A percentile compares a stretch with the other conserved stretches of the same genome.
Conservation (phyloP, 2,329 filamentous ascomycete species). For the Daldinia sp. region DNA sequence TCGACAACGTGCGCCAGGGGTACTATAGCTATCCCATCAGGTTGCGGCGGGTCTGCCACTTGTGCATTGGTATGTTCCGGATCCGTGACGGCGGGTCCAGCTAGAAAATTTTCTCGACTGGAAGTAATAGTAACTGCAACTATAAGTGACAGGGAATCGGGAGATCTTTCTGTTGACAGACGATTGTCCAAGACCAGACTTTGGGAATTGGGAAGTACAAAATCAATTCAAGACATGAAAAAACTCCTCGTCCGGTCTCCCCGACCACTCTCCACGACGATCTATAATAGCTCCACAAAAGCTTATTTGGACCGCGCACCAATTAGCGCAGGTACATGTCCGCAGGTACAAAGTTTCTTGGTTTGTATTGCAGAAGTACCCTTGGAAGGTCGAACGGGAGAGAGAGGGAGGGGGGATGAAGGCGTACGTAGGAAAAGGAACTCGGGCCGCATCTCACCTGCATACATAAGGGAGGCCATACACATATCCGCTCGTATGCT, state of each 20-base stretch:
- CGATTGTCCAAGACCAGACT: slow-evolving; percentile 15
- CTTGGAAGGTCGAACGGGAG: slow-evolving; percentile 1
- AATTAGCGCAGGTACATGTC: slow-evolving; percentile 28
- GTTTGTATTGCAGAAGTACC: slow-evolving; percentile 3
- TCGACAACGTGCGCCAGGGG: slow-evolving; percentile 43
- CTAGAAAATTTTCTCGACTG: slow-evolving; percentile 18
- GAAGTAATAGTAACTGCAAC: slow-evolving; percentile 18
- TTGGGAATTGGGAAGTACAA: slow-evolving; percentile 5
- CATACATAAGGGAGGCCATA: slow-evolving; percentile 4
- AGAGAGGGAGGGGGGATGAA: neutral
- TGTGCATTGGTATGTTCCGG: slow-evolving; percentile 42
- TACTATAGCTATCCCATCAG: slow-evolving; percentile 34
- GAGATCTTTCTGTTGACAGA: slow-evolving; percentile 12
- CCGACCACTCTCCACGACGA: slow-evolving; percentile 37
- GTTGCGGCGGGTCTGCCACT: slow-evolving; percentile 38
- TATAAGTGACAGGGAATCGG: slow-evolving; percentile 22
- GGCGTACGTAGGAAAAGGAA: slow-evolving; percentile 2
- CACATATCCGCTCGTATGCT: slow-evolving; percentile 16
- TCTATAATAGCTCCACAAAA: slow-evolving; percentile 49
- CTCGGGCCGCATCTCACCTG: slow-evolving; percentile 30
- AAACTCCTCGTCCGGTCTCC: slow-evolving; percentile 19
- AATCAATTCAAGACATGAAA: slow-evolving; percentile 24
- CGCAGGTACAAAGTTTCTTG: slow-evolving; percentile 7
- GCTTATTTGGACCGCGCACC: slow-evolving; percentile 49
- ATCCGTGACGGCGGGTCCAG: slow-evolving; percentile 42